A percentile compares a stretch with the other conserved stretches of the same genome.
Evolutionary conservation across 768 basidiomycete genomes (phyloP).

Genomic region (Gyrodon lividus): DNA sequence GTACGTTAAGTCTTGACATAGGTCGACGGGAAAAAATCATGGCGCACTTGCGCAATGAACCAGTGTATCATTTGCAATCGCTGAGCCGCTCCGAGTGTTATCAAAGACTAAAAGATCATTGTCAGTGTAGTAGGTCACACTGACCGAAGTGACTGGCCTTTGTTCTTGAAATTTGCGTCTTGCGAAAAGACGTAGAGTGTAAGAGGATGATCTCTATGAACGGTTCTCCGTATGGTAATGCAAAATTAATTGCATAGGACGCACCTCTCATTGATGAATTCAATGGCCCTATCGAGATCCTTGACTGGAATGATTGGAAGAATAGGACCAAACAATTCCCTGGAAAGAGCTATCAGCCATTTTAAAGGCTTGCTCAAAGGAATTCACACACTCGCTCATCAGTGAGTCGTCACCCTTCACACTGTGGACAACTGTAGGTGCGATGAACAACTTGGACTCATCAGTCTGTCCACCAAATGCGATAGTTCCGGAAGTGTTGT

Average conservation of each 20-base stretch:
- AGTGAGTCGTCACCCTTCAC: slow-evolving; percentile 64
- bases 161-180: slow-evolving; percentile 55
- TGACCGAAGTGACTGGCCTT: slow-evolving; percentile 41
- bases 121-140: neutral
- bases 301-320: slow-evolving; percentile 73
- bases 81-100: slow-evolving; percentile 70
- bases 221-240: neutral
- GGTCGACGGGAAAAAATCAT: neutral
- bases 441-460: slow-evolving; percentile 57
- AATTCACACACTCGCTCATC: slow-evolving; percentile 65
- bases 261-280: slow-evolving; percentile 60
- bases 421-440: slow-evolving; percentile 69
- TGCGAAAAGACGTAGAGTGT: slow-evolving; percentile 76
- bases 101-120: slow-evolving; percentile 49
- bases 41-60: slow-evolving; percentile 56
- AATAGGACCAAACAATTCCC: slow-evolving; percentile 84
- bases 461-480: slow-evolving; percentile 65
- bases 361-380: neutral
- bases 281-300: slow-evolving; percentile 68
- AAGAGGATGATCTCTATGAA: slow-evolving; percentile 64
- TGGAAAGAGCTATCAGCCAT: slow-evolving; percentile 25
- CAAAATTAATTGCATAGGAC: slow-evolving; percentile 10
- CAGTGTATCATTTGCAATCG: slow-evolving; percentile 66
- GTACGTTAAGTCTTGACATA: neutral
- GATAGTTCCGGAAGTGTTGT: slow-evolving; percentile 63